Evolutionary conservation across 345 rosid species (phyloP).

Genomic region (Eucalyptus marginata): DNA sequence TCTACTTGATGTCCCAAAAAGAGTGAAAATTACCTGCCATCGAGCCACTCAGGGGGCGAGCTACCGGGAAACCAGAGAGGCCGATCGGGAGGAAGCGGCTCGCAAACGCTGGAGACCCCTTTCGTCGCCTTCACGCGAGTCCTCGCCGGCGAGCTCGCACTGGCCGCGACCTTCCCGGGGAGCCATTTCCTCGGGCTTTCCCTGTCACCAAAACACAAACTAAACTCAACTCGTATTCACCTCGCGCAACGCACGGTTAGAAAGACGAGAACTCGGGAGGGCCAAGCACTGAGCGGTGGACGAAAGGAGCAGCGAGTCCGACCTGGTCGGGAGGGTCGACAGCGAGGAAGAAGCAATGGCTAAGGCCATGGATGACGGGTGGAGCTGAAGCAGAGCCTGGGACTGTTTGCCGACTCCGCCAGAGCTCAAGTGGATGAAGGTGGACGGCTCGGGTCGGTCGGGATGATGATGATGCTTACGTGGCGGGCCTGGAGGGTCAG

Average conservation of each 20-base stretch:
- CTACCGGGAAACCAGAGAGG: constrained; percentile 96
- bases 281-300: background rate
- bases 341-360: constrained; percentile 17
- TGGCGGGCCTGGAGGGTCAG: background rate
- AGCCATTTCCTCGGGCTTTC: background rate
- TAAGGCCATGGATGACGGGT: constrained; percentile 22
- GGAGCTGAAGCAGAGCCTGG: background rate
- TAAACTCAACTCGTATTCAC: background rate
- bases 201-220: background rate
- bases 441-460: background rate
- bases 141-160: background rate
- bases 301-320: background rate
- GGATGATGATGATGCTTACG: background rate
- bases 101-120: constrained; percentile 78
- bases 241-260: background rate
- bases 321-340: constrained; percentile 12
- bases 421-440: background rate
- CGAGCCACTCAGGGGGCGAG: constrained; percentile 83
- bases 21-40: constrained; percentile 49
- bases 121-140: constrained; percentile 40
- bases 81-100: constrained; percentile 91
- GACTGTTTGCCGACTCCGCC: background rate
- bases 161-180: background rate
- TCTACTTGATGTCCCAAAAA: background rate
- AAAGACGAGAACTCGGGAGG: background rate